A percentile compares a stretch with the other conserved stretches of the same genome.
Evolutionary conservation across 805 yeast genomes (phyloP).

Genomic region (Zygotorulaspora florentina): DNA sequence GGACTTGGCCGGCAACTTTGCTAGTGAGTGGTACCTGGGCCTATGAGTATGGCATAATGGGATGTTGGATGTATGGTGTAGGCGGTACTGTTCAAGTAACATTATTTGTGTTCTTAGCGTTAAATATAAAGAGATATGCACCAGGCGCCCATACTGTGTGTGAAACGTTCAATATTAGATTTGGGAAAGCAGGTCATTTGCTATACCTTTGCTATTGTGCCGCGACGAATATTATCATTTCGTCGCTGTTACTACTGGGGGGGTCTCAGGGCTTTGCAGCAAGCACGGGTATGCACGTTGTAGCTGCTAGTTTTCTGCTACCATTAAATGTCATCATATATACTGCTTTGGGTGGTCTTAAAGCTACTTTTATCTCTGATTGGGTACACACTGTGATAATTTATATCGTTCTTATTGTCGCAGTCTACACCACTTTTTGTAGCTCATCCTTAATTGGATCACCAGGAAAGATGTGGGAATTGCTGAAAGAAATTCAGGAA

Average conservation of each 20-base stretch:
- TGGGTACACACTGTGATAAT: slow-evolving; percentile 48
- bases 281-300: slow-evolving; percentile 43
- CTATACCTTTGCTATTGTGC: slow-evolving; percentile 37
- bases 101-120: slow-evolving; percentile 37
- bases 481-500: slow-evolving; percentile 36
- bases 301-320: slow-evolving; percentile 43
- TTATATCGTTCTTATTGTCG: slow-evolving; percentile 36
- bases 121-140: slow-evolving; percentile 40
- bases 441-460: slow-evolving; percentile 42
- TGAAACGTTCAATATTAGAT: slow-evolving; percentile 38
- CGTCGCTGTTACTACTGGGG: slow-evolving; percentile 40
- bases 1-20: slow-evolving; percentile 47
- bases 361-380: slow-evolving; percentile 49
- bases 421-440: slow-evolving; percentile 36
- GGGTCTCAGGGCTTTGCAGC: slow-evolving; percentile 42
- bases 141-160: slow-evolving; percentile 42
- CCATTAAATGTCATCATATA: slow-evolving; percentile 47
- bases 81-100: slow-evolving; percentile 40
- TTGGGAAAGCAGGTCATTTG: slow-evolving; percentile 37
- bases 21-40: slow-evolving; percentile 39
- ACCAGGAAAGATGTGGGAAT: slow-evolving; percentile 42
- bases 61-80: slow-evolving; percentile 37
- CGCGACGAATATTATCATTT: slow-evolving; percentile 38
- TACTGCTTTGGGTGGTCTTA: slow-evolving; percentile 48
- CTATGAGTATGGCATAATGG: slow-evolving; percentile 42